phyloP scores from a whole-genome alignment of 2,329 filamentous ascomycete genomes.

The Lachnellula willkommii region DNA sequence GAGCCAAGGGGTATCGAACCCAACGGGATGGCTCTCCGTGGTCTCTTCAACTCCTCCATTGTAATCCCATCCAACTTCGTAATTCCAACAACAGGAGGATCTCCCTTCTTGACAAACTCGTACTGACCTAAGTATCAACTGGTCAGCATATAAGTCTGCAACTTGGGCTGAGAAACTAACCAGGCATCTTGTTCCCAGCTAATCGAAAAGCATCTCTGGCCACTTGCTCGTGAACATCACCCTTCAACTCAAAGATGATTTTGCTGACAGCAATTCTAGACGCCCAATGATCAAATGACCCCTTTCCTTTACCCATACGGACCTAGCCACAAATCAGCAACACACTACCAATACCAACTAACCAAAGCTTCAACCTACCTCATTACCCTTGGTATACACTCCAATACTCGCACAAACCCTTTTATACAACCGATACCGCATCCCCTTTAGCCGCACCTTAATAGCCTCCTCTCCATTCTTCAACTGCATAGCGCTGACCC shows the following conservation, averaged over 20 bases:
- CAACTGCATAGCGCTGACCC: constrained; percentile 80
- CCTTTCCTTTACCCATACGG: constrained; percentile 99
- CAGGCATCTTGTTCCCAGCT: constrained; percentile 90
- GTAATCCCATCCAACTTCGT: constrained; percentile 84
- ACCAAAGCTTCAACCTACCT: constrained; percentile 46
- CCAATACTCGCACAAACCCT: constrained; percentile 87
- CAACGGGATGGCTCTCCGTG: constrained; percentile 49
- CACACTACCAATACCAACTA: background rate
- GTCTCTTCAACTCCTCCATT: constrained; percentile 74
- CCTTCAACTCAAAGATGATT: constrained; percentile 87
- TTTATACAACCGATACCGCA: constrained; percentile 90
- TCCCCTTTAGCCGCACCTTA: constrained; percentile 76
- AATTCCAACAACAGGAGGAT: constrained; percentile 82
- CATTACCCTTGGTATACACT: constrained; percentile 92
- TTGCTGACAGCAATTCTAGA: constrained; percentile 84
- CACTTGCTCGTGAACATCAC: constrained; percentile 89
- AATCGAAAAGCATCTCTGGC: constrained; percentile 88
- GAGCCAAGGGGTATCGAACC: constrained; percentile 16
- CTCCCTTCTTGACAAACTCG: constrained; percentile 91
- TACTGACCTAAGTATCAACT: constrained; percentile 56
- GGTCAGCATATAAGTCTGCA: constrained; percentile 21
- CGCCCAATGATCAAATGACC: constrained; percentile 95
- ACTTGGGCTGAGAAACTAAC: constrained; percentile 43
- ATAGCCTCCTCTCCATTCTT: constrained; percentile 93
- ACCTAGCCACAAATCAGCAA: constrained; percentile 43